These are phyloP conservation scores for Senna tora DNA, from an alignment of 306 rosid genomes.

Conservation along the genomic window DNA sequence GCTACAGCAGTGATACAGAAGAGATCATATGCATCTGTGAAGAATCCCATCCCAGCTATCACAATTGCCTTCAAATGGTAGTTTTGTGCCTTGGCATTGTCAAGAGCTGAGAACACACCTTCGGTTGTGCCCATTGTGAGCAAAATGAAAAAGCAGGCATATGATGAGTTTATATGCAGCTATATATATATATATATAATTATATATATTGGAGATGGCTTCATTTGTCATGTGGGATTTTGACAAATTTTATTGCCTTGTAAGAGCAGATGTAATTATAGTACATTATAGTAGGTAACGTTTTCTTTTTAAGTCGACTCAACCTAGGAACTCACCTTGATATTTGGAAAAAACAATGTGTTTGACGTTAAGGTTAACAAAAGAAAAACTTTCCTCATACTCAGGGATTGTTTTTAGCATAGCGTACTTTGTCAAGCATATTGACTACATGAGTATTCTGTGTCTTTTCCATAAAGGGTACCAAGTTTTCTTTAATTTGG, in stretches of 20 bases:
- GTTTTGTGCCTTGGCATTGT: constrained; percentile 61
- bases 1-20: constrained; percentile 63
- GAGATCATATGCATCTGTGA: constrained; percentile 69
- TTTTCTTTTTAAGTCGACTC: not conserved
- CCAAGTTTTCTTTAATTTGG: not conserved
- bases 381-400: not conserved
- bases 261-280: constrained; percentile 25
- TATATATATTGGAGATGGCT: too few species aligned
- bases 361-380: not conserved
- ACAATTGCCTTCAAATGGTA: constrained; percentile 60
- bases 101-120: constrained; percentile 51
- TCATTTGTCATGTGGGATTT: constrained; percentile 34
- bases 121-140: constrained; percentile 42
- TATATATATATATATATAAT: too few species aligned
- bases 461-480: constrained; percentile 6
- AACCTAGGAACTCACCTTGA: constrained; percentile 36
- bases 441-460: not conserved
- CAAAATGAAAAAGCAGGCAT: constrained; percentile 7
- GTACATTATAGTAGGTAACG: constrained; percentile 33
- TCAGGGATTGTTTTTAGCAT: not conserved
- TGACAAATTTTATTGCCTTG: constrained; percentile 35
- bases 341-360: constrained; percentile 28
- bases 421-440: not conserved
- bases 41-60: constrained; percentile 72
- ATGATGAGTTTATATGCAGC: constrained; percentile 20